These are phyloP conservation scores for Zymoseptoria crescenta DNA, from an alignment of 2,329 filamentous ascomycete species.

Conservation along the genomic window DNA sequence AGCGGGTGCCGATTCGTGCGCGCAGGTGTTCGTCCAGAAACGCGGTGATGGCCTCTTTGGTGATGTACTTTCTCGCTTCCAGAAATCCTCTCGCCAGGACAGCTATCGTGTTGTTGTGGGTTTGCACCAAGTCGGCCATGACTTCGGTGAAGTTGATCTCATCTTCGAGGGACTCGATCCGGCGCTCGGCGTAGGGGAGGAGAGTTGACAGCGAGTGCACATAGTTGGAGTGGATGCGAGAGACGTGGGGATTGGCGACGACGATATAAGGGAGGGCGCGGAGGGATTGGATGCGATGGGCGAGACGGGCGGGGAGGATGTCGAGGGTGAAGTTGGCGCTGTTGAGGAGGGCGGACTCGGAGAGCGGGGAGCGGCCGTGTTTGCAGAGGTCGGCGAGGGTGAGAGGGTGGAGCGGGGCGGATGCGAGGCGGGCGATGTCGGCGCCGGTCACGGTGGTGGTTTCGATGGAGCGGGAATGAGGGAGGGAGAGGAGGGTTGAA, in stretches of 20 bases:
- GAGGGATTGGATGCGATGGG: constrained; percentile 85
- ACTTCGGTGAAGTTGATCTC: constrained; percentile 88
- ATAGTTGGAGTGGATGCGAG: constrained; percentile 92
- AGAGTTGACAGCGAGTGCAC: constrained; percentile 85
- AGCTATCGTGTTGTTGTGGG: constrained; percentile 89
- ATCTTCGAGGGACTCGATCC: constrained; percentile 71
- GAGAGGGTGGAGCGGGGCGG: constrained; percentile 68
- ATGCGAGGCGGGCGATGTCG: constrained; percentile 71
- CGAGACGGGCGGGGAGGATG: constrained; percentile 83
- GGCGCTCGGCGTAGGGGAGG: constrained; percentile 68
- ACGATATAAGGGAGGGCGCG: constrained; percentile 95
- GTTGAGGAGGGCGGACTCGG: constrained; percentile 68
- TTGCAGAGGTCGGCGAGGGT: constrained; percentile 84
- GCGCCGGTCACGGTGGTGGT: constrained; percentile 52
- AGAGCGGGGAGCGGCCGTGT: constrained; percentile 79
- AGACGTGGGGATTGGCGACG: constrained; percentile 93
- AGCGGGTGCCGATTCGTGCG: constrained; percentile 82
- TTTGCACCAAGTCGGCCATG: constrained; percentile 89
- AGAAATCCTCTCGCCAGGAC: constrained; percentile 86
- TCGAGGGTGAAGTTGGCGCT: constrained; percentile 95
- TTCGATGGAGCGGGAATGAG: constrained; percentile 23
- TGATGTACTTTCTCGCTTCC: constrained; percentile 87
- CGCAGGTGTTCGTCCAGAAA: constrained; percentile 93
- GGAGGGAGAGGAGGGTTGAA: neutral
- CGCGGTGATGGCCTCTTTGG: constrained; percentile 68